phyloP scores from a whole-genome alignment of 306 rosid genomes.

The Vigna angularis region DNA sequence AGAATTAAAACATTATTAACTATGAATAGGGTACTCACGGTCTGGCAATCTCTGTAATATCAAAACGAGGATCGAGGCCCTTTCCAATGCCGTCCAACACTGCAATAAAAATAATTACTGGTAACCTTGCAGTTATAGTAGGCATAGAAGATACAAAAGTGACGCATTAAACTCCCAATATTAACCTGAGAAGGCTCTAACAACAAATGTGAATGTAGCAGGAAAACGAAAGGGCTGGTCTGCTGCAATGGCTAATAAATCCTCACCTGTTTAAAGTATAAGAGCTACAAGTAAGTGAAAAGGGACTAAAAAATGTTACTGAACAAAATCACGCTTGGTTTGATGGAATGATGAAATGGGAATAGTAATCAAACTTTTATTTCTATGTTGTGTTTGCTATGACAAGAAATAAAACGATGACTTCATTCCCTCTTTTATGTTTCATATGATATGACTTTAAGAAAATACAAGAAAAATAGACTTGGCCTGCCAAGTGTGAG shows the following conservation, averaged over 20 bases:
- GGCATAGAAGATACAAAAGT: slow-evolving; percentile 29
- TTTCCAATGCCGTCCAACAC: slow-evolving; percentile 99
- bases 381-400: neutral
- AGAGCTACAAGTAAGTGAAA: slow-evolving; percentile 41
- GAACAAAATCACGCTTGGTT: slow-evolving; percentile 12
- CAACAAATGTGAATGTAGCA: slow-evolving; percentile 99
- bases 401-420: slow-evolving; percentile 20
- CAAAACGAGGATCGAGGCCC: slow-evolving; percentile 98
- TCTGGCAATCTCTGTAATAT: slow-evolving; percentile 97
- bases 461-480: neutral
- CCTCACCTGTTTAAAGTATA: slow-evolving; percentile 81
- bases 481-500: neutral
- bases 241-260: slow-evolving; percentile 90
- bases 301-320: slow-evolving; percentile 38
- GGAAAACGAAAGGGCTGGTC: slow-evolving; percentile 99
- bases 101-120: slow-evolving; percentile 45
- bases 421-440: slow-evolving; percentile 13
- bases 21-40: slow-evolving; percentile 77
- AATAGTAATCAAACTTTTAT: slow-evolving; percentile 26
- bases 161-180: slow-evolving; percentile 32
- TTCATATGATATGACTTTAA: neutral
- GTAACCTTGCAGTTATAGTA: slow-evolving; percentile 39
- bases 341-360: neutral
- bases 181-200: slow-evolving; percentile 98
- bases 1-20: slow-evolving; percentile 9